phyloP scores from a whole-genome alignment of 371 early-diverging fungal species.

The Mortierella sp. region DNA sequence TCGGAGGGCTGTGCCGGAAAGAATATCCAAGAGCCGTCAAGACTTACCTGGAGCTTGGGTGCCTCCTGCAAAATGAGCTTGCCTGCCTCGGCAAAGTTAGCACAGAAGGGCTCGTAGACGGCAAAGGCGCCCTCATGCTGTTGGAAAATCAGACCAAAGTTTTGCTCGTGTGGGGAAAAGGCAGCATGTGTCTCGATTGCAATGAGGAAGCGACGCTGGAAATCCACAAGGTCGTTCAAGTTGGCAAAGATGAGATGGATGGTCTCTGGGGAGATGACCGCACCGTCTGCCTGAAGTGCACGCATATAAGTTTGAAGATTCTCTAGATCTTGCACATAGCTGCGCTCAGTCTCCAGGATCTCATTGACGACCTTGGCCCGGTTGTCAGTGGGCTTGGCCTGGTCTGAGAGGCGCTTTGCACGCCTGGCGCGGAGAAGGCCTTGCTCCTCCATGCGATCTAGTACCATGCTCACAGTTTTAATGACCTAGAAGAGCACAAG shows the following conservation, averaged over 20 bases:
- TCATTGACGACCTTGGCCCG: conserved; percentile 90
- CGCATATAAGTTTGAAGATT: conserved; percentile 82
- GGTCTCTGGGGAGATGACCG: conserved; percentile 69
- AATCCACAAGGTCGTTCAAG: conserved; percentile 91
- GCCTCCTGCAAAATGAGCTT: conserved; percentile 62
- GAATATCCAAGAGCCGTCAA: background rate
- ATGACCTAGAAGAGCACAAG: conserved; percentile 54
- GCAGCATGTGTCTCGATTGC: conserved; percentile 88
- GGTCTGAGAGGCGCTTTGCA: conserved; percentile 63
- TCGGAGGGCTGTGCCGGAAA: background rate
- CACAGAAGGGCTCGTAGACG: conserved; percentile 95
- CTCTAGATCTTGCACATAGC: conserved; percentile 92
- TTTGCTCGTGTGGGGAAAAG: conserved; percentile 80
- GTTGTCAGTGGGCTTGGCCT: conserved; percentile 79
- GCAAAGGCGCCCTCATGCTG: conserved; percentile 87
- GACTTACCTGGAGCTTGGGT: conserved; percentile 58
- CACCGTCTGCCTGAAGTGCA: conserved; percentile 57
- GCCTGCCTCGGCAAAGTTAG: conserved; percentile 86
- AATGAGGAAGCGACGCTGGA: conserved; percentile 94
- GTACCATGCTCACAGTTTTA: conserved; percentile 75
- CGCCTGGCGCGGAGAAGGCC: conserved; percentile 69
- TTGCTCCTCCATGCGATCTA: conserved; percentile 74
- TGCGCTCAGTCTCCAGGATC: conserved; percentile 94
- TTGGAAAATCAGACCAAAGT: conserved; percentile 85
- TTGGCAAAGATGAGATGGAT: conserved; percentile 91